Evolutionary conservation across 108 stramenopile genomes (phyloP).

Genomic region (Nitzschia putrida): DNA sequence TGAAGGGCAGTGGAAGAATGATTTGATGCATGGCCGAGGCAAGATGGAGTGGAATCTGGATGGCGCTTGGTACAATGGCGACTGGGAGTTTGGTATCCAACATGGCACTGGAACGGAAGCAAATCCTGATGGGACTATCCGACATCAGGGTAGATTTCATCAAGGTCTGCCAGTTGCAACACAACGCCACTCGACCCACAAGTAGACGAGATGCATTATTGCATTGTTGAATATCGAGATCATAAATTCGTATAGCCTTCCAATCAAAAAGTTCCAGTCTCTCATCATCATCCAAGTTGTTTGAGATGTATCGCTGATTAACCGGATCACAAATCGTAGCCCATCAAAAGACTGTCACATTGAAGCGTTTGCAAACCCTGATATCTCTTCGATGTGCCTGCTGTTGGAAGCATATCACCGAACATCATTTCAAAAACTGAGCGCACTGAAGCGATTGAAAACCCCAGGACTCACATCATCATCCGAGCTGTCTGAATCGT

Average conservation of each 20-base stretch:
- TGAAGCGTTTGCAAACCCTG: no score
- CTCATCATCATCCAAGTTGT: no score
- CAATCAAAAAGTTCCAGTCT: no score
- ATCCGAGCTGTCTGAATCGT: conserved; percentile 15
- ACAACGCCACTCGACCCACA: not conserved
- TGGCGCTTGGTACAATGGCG: conserved; percentile 25
- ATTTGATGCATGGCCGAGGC: conserved; percentile 25
- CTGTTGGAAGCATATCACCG: no score
- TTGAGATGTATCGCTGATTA: no score
- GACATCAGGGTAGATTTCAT: conserved; percentile 15
- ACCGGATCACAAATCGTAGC: no score
- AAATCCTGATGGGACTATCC: conserved; percentile 6
- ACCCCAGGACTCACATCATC: not conserved
- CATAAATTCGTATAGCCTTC: no score
- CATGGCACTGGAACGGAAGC: conserved; percentile 17
- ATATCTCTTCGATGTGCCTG: no score
- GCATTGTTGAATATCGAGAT: not conserved
- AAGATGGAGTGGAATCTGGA: conserved; percentile 3
- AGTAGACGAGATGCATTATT: not conserved
- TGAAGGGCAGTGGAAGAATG: conserved; percentile 25
- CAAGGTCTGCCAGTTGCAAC: conserved; percentile 8
- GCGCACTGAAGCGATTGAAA: conserved; percentile 25
- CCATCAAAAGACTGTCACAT: no score
- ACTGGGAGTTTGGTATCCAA: conserved; percentile 14
- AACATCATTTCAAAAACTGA: not conserved